Conservation (phyloP, 75 land plant genomes). For the Pinus taeda region DNA sequence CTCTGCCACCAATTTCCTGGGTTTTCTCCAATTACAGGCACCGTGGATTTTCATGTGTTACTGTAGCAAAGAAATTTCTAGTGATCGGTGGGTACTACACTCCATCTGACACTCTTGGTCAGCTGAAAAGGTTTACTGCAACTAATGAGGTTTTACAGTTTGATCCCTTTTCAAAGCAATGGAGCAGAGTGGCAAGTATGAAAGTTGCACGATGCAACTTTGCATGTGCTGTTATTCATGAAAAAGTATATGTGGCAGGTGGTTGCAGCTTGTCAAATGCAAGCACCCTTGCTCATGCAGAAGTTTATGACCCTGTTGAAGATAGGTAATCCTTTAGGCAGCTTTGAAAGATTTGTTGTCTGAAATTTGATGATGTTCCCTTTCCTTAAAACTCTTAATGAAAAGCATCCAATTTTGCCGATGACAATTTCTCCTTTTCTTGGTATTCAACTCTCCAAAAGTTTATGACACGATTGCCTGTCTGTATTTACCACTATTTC, state of each 20-base stretch:
- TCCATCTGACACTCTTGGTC: conserved; percentile 12
- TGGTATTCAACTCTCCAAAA: neutral
- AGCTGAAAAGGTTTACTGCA: conserved; percentile 18
- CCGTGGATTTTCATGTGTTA: conserved; percentile 21
- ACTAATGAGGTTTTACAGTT: conserved; percentile 29
- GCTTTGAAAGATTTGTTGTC: neutral
- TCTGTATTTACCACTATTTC: neutral
- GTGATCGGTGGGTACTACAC: conserved; percentile 29
- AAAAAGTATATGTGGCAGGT: conserved; percentile 28
- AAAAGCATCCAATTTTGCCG: neutral
- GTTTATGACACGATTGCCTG: neutral
- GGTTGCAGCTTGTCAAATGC: conserved; percentile 28
- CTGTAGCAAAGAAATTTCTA: conserved; percentile 24
- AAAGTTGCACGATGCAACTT: conserved; percentile 26
- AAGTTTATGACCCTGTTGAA: conserved; percentile 24
- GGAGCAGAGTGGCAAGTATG: conserved; percentile 26
- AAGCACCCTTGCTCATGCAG: conserved; percentile 19
- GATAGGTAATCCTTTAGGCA: conserved; percentile 16
- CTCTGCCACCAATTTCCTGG: conserved; percentile 26
- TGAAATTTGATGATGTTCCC: neutral
- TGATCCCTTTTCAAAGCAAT: conserved; percentile 25
- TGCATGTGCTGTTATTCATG: conserved; percentile 31
- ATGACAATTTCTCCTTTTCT: neutral
- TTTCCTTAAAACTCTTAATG: neutral
- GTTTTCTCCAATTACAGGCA: conserved; percentile 11